phyloP scores from a whole-genome alignment of 2,329 filamentous ascomycete species.

The Curvularia sp. region DNA sequence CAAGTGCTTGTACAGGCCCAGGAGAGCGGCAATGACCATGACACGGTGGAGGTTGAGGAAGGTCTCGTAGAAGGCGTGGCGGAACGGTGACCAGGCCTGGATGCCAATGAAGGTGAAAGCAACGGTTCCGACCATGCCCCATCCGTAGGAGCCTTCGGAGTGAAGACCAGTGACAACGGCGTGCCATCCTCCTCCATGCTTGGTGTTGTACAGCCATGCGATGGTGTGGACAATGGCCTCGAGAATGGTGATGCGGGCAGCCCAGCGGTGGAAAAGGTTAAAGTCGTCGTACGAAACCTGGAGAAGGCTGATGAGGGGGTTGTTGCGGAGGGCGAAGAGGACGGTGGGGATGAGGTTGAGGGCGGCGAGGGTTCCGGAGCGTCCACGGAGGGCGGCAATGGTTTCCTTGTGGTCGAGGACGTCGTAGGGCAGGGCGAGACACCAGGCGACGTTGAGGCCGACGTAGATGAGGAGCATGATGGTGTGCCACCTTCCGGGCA shows the following conservation, averaged over 20 bases:
- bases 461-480: constrained; percentile 72
- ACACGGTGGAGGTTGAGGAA: constrained; percentile 88
- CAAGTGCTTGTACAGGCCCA: constrained; percentile 81
- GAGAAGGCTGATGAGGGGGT: constrained; percentile 81
- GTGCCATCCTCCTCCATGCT: constrained; percentile 65
- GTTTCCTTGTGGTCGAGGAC: constrained; percentile 61
- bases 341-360: constrained; percentile 93
- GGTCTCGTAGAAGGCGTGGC: constrained; percentile 96
- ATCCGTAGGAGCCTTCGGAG: constrained; percentile 68
- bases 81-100: constrained; percentile 76
- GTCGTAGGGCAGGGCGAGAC: constrained; percentile 69
- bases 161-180: constrained; percentile 63
- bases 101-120: constrained; percentile 72
- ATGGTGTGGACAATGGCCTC: constrained; percentile 74
- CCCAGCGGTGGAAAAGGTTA: constrained; percentile 87
- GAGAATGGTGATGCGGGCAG: constrained; percentile 74
- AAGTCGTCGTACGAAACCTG: constrained; percentile 95
- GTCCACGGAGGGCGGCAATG: constrained; percentile 81
- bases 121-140: constrained; percentile 65
- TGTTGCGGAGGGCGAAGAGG: constrained; percentile 89
- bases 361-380: constrained; percentile 81
- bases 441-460: constrained; percentile 79
- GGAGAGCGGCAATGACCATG: constrained; percentile 71
- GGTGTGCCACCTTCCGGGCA: constrained; percentile 80
- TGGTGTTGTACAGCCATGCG: constrained; percentile 74